A percentile compares a stretch with the other conserved stretches of the same genome.
phyloP scores from a whole-genome alignment of 768 basidiomycete genomes.

The Macrolepiota albuminosa region DNA sequence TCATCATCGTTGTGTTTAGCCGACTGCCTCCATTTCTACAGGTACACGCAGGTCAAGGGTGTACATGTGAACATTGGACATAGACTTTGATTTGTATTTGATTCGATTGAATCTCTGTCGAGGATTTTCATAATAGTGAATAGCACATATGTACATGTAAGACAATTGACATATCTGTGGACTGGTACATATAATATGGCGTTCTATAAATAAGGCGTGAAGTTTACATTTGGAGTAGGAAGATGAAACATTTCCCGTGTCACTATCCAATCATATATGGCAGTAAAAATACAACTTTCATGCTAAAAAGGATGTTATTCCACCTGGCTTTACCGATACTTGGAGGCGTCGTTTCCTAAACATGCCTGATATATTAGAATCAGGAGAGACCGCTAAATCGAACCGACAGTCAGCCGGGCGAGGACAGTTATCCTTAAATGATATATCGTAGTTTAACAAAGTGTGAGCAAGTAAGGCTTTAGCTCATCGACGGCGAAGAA shows the following conservation, averaged over 20 bases:
- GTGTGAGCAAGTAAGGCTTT: slow-evolving; percentile 30
- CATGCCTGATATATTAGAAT: slow-evolving; percentile 8
- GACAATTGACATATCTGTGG: too few relatives aligned
- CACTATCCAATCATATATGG: too few relatives aligned
- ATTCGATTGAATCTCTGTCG: neutral
- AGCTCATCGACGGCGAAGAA: slow-evolving; percentile 36
- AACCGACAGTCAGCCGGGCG: slow-evolving; percentile 8
- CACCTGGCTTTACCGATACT: neutral
- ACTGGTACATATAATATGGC: too few relatives aligned
- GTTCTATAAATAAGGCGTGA: too few relatives aligned
- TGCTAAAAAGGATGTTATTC: neutral
- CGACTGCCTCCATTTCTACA: neutral
- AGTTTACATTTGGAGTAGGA: neutral
- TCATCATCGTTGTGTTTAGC: neutral
- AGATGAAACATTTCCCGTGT: too few relatives aligned
- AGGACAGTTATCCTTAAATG: slow-evolving; percentile 11
- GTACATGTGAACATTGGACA: slow-evolving; percentile 18
- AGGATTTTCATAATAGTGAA: neutral
- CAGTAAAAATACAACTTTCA: neutral
- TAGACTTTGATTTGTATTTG: slow-evolving; percentile 5
- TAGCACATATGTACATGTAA: too few relatives aligned
- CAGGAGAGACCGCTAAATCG: neutral
- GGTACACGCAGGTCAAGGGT: slow-evolving; percentile 20
- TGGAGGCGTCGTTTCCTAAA: slow-evolving; percentile 10
- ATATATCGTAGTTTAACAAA: slow-evolving; percentile 34